Conservation (phyloP, 305 asterid genomes). For the Fraxinus sp. region DNA sequence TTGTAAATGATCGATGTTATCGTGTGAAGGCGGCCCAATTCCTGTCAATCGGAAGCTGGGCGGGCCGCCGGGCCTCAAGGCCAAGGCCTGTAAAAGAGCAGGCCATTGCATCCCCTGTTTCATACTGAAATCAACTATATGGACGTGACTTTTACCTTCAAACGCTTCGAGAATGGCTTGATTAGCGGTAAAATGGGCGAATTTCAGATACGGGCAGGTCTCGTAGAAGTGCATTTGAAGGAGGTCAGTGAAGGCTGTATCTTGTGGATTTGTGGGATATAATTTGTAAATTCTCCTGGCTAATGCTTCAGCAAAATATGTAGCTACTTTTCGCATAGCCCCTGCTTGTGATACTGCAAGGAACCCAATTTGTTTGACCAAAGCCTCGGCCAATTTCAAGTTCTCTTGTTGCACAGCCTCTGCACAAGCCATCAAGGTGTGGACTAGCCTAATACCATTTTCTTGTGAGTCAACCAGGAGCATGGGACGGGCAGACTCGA, state of each 20-base stretch:
- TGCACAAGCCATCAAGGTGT: slow-evolving; percentile 80
- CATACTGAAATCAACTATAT: slow-evolving; percentile 81
- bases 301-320: slow-evolving; percentile 74
- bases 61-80: slow-evolving; percentile 76
- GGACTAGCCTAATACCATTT: slow-evolving; percentile 76
- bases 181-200: slow-evolving; percentile 91
- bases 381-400: slow-evolving; percentile 58
- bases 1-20: slow-evolving; percentile 65
- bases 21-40: slow-evolving; percentile 69
- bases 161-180: slow-evolving; percentile 88
- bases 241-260: slow-evolving; percentile 56
- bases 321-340: slow-evolving; percentile 83
- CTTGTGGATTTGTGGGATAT: slow-evolving; percentile 49
- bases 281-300: slow-evolving; percentile 64
- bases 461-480: slow-evolving; percentile 76
- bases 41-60: slow-evolving; percentile 79
- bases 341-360: slow-evolving; percentile 79
- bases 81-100: slow-evolving; percentile 78
- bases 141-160: slow-evolving; percentile 56
- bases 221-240: slow-evolving; percentile 90
- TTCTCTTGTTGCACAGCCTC: slow-evolving; percentile 73
- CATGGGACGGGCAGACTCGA: slow-evolving; percentile 42
- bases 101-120: slow-evolving; percentile 99
- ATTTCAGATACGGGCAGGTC: slow-evolving; percentile 79
- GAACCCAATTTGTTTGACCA: slow-evolving; percentile 63